These are phyloP conservation scores for Aspergillus sp. DNA, from an alignment of 2,329 filamentous ascomycete species.

Conservation along the genomic window DNA sequence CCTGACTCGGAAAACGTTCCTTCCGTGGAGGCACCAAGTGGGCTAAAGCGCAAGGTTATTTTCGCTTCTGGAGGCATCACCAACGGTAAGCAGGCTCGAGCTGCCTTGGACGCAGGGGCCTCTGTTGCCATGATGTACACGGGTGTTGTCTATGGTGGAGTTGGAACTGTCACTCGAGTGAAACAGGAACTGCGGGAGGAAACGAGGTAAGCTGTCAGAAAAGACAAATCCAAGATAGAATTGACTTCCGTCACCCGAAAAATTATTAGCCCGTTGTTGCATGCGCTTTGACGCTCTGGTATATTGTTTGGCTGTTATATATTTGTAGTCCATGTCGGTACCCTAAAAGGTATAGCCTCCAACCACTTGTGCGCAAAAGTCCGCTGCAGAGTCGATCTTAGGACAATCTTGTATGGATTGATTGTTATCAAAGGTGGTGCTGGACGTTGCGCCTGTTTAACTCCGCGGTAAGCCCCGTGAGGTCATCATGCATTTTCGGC, in stretches of 20 bases:
- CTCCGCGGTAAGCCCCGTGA: background rate
- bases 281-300: background rate
- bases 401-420: background rate
- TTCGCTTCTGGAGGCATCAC: constrained; percentile 94
- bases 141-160: constrained; percentile 63
- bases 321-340: no score
- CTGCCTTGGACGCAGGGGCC: constrained; percentile 83
- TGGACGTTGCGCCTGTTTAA: background rate
- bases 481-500: constrained; percentile 3
- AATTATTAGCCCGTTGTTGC: background rate
- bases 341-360: no score
- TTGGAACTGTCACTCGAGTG: constrained; percentile 58
- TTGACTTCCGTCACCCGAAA: background rate
- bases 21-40: constrained; percentile 17
- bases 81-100: constrained; percentile 77
- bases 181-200: constrained; percentile 49
- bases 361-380: background rate
- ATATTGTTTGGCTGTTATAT: background rate
- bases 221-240: background rate
- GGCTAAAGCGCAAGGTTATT: constrained; percentile 65
- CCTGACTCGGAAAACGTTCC: constrained; percentile 21
- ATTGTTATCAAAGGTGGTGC: background rate
- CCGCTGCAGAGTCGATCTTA: background rate
- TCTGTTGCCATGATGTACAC: constrained; percentile 93
- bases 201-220: background rate